Conservation (phyloP, 2,329 filamentous ascomycete genomes). For the Mycosphaerella sp. region DNA sequence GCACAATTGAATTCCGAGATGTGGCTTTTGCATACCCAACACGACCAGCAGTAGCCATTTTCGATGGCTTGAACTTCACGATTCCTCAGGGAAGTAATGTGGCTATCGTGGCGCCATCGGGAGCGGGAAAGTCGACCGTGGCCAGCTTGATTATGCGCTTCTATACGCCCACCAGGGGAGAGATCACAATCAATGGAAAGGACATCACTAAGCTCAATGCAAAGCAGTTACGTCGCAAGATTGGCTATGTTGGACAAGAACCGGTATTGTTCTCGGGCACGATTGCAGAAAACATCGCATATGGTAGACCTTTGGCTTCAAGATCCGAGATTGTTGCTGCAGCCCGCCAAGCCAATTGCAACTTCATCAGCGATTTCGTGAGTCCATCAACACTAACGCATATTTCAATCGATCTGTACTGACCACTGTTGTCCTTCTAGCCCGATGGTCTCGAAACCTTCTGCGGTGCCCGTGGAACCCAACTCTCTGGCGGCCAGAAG, state of each 20-base stretch:
- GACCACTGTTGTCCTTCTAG: conserved; percentile 32
- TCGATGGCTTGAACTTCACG: conserved; percentile 79
- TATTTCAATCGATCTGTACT: conserved; percentile 15
- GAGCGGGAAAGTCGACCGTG: conserved; percentile 93
- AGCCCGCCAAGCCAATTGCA: conserved; percentile 87
- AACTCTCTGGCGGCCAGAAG: conserved; percentile 93
- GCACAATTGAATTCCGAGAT: conserved; percentile 79
- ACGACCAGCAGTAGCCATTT: conserved; percentile 83
- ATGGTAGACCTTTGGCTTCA: conserved; percentile 74
- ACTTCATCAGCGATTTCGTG: conserved; percentile 89
- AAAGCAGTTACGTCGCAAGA: conserved; percentile 84
- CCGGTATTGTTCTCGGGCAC: conserved; percentile 85
- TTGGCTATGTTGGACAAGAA: conserved; percentile 92
- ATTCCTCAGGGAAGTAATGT: conserved; percentile 93
- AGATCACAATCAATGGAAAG: conserved; percentile 73
- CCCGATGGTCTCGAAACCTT: conserved; percentile 92
- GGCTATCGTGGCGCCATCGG: conserved; percentile 91
- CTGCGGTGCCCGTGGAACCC: conserved; percentile 84
- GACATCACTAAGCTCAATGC: conserved; percentile 84
- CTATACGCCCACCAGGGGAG: conserved; percentile 73
- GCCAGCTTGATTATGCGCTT: conserved; percentile 86
- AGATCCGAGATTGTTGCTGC: conserved; percentile 77
- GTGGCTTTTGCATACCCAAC: conserved; percentile 91
- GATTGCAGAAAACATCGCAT: conserved; percentile 84
- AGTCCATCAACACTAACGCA: conserved; percentile 31